Percentiles rank a stretch among this genome's conserved stretches.
Conservation (phyloP, 306 rosid genomes). For the Mimosa bimucronata region DNA sequence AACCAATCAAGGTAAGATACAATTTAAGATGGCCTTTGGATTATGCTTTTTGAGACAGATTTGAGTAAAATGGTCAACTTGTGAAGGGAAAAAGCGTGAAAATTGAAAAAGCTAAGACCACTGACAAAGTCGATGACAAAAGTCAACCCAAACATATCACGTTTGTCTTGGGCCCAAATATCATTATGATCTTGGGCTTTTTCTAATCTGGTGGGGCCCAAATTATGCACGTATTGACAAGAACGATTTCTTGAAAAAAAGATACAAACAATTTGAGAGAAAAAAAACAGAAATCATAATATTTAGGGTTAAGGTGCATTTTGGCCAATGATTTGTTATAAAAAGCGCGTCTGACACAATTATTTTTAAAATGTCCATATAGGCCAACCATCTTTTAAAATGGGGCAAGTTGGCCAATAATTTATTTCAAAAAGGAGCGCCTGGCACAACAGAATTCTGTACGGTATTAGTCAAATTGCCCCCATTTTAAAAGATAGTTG, state of each 20-base stretch:
- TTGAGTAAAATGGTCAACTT: conserved; percentile 5
- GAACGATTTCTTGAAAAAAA: neutral
- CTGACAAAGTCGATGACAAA: conserved; percentile 6
- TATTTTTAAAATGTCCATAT: too few relatives aligned
- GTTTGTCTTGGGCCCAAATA: conserved; percentile 37
- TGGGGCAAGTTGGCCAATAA: too few relatives aligned
- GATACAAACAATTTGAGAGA: too few relatives aligned
- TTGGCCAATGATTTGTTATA: too few relatives aligned
- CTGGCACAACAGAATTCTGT: too few relatives aligned
- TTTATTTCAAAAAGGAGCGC: too few relatives aligned
- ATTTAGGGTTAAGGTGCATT: too few relatives aligned
- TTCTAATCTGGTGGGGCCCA: conserved; percentile 6
- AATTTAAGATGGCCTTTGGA: neutral
- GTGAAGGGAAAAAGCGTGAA: neutral
- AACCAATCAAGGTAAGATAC: neutral
- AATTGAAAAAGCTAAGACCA: conserved; percentile 4
- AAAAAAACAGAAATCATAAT: too few relatives aligned
- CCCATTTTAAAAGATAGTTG: too few relatives aligned
- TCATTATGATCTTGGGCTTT: neutral
- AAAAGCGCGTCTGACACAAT: too few relatives aligned
- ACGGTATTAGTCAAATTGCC: too few relatives aligned
- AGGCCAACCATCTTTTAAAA: too few relatives aligned
- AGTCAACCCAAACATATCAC: conserved; percentile 32
- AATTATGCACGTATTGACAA: neutral
- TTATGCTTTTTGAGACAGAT: conserved; percentile 18